A percentile compares a stretch with the other conserved stretches of the same genome.
These are phyloP conservation scores for Phytophthora pisi DNA, from an alignment of 352 stramenopile species.

Conservation along the genomic window DNA sequence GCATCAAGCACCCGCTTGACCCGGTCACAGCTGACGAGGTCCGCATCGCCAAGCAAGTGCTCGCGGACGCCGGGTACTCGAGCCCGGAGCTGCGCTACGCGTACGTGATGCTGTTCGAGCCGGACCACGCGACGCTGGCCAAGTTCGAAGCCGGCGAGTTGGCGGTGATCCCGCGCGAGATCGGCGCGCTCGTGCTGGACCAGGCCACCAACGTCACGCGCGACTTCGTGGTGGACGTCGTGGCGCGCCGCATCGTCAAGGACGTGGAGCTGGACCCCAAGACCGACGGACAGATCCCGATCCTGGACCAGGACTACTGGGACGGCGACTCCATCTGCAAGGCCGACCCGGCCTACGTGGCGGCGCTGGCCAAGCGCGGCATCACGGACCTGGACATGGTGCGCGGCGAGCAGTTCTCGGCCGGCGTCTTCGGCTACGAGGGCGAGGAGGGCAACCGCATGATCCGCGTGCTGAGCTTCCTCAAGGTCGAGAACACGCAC, in stretches of 20 bases:
- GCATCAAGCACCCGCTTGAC: slow-evolving; percentile 49
- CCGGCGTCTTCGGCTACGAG: slow-evolving; percentile 49
- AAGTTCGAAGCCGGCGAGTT: slow-evolving; percentile 42
- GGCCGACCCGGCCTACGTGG: slow-evolving; percentile 46
- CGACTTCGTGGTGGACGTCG: slow-evolving; percentile 52
- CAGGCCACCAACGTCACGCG: slow-evolving; percentile 36
- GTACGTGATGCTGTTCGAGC: slow-evolving; percentile 62
- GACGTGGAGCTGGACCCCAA: slow-evolving; percentile 43
- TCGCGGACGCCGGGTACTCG: slow-evolving; percentile 43
- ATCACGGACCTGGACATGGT: slow-evolving; percentile 56
- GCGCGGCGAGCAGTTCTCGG: slow-evolving; percentile 47
- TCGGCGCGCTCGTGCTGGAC: slow-evolving; percentile 49
- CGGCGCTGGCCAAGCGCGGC: slow-evolving; percentile 44
- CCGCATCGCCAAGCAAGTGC: slow-evolving; percentile 47
- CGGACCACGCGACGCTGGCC: slow-evolving; percentile 47
- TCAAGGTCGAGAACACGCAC: slow-evolving; percentile 45
- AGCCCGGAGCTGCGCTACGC: slow-evolving; percentile 46
- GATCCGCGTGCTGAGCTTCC: slow-evolving; percentile 57
- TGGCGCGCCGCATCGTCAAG: slow-evolving; percentile 35
- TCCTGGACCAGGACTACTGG: slow-evolving; percentile 57
- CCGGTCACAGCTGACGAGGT: slow-evolving; percentile 53
- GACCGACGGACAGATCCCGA: slow-evolving; percentile 48
- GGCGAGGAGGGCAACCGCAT: slow-evolving; percentile 49
- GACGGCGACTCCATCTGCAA: slow-evolving; percentile 51
- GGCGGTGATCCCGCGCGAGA: slow-evolving; percentile 44